Evolutionary conservation across 2,329 filamentous ascomycete species (phyloP).

Genomic region (Sporothrix inflata): DNA sequence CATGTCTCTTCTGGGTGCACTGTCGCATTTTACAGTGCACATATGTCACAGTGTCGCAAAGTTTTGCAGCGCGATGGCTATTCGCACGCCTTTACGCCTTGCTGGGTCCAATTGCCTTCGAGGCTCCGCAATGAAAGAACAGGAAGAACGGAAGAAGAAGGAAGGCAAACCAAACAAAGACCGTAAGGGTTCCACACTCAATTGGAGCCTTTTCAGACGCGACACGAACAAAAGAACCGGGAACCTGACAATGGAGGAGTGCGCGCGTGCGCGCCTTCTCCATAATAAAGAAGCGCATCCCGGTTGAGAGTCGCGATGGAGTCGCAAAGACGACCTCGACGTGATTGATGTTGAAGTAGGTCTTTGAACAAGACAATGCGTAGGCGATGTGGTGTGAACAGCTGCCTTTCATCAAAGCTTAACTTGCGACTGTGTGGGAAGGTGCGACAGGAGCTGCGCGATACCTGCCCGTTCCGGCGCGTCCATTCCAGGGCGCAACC

Average conservation of each 20-base stretch:
- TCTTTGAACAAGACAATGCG: not conserved
- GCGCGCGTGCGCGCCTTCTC: conserved; percentile 8
- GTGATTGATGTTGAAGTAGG: not conserved
- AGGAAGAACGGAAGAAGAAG: not conserved
- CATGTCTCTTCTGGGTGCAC: not conserved
- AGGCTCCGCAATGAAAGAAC: conserved; percentile 4
- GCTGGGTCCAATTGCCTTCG: not conserved
- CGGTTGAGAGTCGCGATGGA: not conserved
- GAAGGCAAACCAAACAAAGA: conserved; percentile 3
- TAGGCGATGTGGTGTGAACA: not conserved
- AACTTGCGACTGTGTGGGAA: not conserved
- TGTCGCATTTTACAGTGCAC: not conserved
- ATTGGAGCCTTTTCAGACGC: not conserved
- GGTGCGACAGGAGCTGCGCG: conserved; percentile 8
- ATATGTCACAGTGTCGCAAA: conserved; percentile 1
- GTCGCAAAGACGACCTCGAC: not conserved
- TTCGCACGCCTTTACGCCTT: not conserved
- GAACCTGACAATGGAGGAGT: not conserved
- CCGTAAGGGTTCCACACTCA: not conserved
- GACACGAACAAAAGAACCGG: not conserved
- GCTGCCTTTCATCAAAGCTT: not conserved
- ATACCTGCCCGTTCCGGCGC: conserved; percentile 11
- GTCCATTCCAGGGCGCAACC: not conserved
- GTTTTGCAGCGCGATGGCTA: not conserved
- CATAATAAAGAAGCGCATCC: not conserved